Conservation (phyloP, 768 basidiomycete species). For the Mycena venus region DNA sequence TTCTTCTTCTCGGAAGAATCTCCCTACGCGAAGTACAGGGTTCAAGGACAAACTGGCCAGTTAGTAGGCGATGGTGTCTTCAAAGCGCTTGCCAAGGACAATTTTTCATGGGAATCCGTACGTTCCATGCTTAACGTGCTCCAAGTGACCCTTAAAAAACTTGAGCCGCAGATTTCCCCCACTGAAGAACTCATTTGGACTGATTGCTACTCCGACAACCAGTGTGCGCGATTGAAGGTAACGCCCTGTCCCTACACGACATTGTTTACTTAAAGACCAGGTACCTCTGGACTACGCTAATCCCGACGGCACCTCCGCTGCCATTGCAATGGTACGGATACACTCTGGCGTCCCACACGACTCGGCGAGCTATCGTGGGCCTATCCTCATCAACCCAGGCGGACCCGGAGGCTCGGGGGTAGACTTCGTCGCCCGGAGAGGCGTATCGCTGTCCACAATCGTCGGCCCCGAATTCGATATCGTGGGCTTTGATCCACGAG, state of each 20-base stretch:
- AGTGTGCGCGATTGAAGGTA: conserved; percentile 24
- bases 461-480: conserved; percentile 38
- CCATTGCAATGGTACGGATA: conserved; percentile 32
- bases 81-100: neutral
- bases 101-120: conserved; percentile 15
- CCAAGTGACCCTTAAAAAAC: too few relatives aligned
- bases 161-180: neutral
- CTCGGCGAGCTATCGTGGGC: conserved; percentile 31
- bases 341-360: conserved; percentile 26
- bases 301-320: conserved; percentile 20
- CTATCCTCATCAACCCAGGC: conserved; percentile 38
- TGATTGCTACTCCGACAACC: conserved; percentile 7
- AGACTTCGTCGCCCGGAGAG: neutral
- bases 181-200: conserved; percentile 16
- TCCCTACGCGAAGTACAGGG: neutral
- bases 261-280: neutral
- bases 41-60: neutral
- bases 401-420: conserved; percentile 37
- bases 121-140: neutral
- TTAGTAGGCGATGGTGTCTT: too few relatives aligned
- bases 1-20: neutral
- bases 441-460: conserved; percentile 4
- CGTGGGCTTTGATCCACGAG: too few relatives aligned
- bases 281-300: conserved; percentile 34
- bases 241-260: neutral